Evolutionary conservation across 768 basidiomycete species (phyloP).

Genomic region (Podaxis rugospora): DNA sequence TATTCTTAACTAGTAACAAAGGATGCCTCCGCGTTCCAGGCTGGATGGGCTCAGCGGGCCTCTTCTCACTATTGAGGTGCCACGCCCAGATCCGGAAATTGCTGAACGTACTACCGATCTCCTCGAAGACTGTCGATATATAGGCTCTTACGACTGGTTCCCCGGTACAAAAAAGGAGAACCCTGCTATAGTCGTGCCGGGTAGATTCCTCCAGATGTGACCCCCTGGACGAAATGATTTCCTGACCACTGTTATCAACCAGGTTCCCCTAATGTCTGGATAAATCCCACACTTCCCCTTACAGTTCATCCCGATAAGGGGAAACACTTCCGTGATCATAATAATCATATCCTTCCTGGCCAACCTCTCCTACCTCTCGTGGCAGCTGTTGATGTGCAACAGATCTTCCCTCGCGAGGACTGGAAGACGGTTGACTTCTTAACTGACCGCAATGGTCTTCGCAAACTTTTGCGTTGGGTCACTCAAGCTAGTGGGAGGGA

Average conservation of each 20-base stretch:
- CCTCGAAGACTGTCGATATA: conserved; percentile 30
- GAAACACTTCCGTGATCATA: conserved; percentile 48
- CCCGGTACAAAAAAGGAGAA: conserved; percentile 17
- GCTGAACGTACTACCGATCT: background rate
- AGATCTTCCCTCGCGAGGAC: conserved; percentile 27
- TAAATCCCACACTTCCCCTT: conserved; percentile 40
- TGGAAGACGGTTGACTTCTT: conserved; percentile 43
- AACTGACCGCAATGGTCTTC: conserved; percentile 61
- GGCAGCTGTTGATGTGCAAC: conserved; percentile 45
- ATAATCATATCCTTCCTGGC: conserved; percentile 38
- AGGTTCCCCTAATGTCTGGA: conserved; percentile 64
- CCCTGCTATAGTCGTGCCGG: conserved; percentile 53
- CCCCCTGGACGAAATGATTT: background rate
- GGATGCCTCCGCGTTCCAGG: background rate
- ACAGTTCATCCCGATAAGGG: conserved; percentile 51
- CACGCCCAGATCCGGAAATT: background rate
- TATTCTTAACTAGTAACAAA: background rate
- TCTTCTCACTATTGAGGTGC: background rate
- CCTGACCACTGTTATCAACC: background rate
- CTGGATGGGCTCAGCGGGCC: background rate
- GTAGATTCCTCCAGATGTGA: conserved; percentile 12
- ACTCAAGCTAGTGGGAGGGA: conserved; percentile 32
- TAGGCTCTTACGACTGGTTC: conserved; percentile 59
- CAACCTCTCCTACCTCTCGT: conserved; percentile 49
- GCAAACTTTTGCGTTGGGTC: conserved; percentile 57